These are phyloP conservation scores for Sanghuangporus sanghuang DNA, from an alignment of 1,284 basidiomycete genomes.

Conservation along the genomic window DNA sequence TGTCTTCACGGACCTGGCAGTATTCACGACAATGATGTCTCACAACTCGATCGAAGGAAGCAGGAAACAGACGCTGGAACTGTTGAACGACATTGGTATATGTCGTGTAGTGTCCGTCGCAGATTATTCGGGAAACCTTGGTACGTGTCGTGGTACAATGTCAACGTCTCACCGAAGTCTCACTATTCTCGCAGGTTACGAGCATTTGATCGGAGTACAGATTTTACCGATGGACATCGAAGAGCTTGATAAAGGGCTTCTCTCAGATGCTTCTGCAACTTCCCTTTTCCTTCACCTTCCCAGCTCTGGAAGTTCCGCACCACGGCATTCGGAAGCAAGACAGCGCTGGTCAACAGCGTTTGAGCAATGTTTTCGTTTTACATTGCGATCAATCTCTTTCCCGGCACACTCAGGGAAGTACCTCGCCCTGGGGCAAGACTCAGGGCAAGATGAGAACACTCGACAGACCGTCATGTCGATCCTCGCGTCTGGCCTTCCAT, in stretches of 20 bases:
- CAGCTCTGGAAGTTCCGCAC: slow-evolving; percentile 5
- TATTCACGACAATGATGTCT: slow-evolving; percentile 31
- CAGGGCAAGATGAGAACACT: slow-evolving; percentile 35
- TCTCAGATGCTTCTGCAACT: slow-evolving; percentile 34
- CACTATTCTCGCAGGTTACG: slow-evolving; percentile 23
- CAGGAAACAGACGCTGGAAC: slow-evolving; percentile 6
- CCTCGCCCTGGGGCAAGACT: slow-evolving; percentile 28
- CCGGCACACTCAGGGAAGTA: slow-evolving; percentile 31
- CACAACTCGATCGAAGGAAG: background rate
- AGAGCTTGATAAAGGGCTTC: slow-evolving; percentile 36
- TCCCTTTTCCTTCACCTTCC: slow-evolving; percentile 13
- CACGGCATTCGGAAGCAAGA: slow-evolving; percentile 15
- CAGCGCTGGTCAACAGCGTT: slow-evolving; percentile 46
- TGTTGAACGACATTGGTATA: slow-evolving; percentile 13
- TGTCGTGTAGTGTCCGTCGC: slow-evolving; percentile 13
- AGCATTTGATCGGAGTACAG: slow-evolving; percentile 41
- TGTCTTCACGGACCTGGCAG: slow-evolving; percentile 48
- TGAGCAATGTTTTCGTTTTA: slow-evolving; percentile 44
- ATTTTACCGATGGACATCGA: slow-evolving; percentile 44
- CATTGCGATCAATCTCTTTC: slow-evolving; percentile 48
- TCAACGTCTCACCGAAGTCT: background rate
- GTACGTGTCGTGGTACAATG: slow-evolving; percentile 6
- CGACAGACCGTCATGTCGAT: slow-evolving; percentile 43
- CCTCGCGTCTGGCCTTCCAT: slow-evolving; percentile 52
- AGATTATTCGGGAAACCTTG: slow-evolving; percentile 16